These are phyloP conservation scores for Volvox africanus DNA, from an alignment of 139 green algal genomes.

Conservation along the genomic window DNA sequence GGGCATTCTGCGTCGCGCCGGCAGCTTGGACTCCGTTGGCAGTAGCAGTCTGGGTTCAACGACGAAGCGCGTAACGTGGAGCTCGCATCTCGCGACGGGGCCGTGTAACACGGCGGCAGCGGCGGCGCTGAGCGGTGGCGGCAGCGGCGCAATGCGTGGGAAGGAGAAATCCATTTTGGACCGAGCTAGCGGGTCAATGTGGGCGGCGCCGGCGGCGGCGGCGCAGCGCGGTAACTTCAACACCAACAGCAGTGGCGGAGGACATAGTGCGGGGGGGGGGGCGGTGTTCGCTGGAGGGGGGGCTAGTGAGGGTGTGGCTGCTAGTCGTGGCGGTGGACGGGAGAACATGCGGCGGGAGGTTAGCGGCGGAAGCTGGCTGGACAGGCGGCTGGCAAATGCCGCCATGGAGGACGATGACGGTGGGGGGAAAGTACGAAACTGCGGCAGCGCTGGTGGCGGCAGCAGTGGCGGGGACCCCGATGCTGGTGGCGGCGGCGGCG, in stretches of 20 bases:
- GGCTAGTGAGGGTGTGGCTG: too few relatives aligned
- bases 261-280: not conserved
- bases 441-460: too few relatives aligned
- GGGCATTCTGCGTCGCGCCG: constrained; percentile 31
- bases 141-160: not conserved
- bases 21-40: constrained; percentile 17
- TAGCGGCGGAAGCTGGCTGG: too few relatives aligned
- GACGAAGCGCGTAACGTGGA: constrained; percentile 36
- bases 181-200: not conserved
- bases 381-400: too few relatives aligned
- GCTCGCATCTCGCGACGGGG: not conserved
- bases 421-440: too few relatives aligned
- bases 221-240: too few relatives aligned
- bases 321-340: too few relatives aligned
- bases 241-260: not conserved
- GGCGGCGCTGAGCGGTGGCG: not conserved
- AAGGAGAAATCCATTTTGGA: constrained; percentile 33
- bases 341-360: too few relatives aligned
- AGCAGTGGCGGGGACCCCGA: not conserved
- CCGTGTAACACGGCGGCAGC: not conserved
- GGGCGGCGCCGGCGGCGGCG: too few relatives aligned
- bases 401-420: too few relatives aligned
- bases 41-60: not conserved
- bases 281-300: too few relatives aligned
- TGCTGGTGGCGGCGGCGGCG: not conserved